Evolutionary conservation across 2,329 filamentous ascomycete species (phyloP), one percentile per base, ranked within the genome.

Genomic region (Coniochaeta ligniaria): DNA sequence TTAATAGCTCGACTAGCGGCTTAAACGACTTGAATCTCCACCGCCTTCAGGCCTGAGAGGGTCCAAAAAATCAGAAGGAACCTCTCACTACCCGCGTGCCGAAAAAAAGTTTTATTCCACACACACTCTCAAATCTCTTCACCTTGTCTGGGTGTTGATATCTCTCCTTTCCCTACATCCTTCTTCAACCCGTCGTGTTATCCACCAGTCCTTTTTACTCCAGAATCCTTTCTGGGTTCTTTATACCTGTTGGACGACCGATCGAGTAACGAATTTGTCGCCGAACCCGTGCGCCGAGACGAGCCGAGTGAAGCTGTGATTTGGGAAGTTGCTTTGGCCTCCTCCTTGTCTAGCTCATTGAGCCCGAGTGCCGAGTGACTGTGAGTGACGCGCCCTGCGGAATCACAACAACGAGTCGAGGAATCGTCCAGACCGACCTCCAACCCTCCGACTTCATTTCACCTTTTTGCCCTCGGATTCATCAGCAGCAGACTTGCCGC

Each of bases 71-170:
- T 52, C 17, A 41, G 22, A 22, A 50, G 47, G 47, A 52, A 31
- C 24, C 47, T 52, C 22, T 52, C 14, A 24, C 20, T 59, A 52
- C 58, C 47, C 38, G 38, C 35, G 35, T 5, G 26, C 58, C 45
- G 26, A 69, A 68, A 68, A 36, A 69, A 65, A 63, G 47, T 52
- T 64, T 65, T 68, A 67, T 60, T 63, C 59, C 62, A 63, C 65
- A 63, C 66, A 38, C 54, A 57, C 54, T 22, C 54, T 35, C 67
- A 68, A 65, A 67, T 59, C 59, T 52, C 47, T 52, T 52, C 47
- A 52, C 47, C 47, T 52, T 28, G 47, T 52, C 16, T 24, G 38
- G 54, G 59, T 58, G 55, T 24, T 22, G 55, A 50, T 50, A 28
- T 62, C 59, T 33, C 31, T 57, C 61, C 57, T 36, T 58, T 52